phyloP scores from a whole-genome alignment of 306 rosid species.

The Acmispon strigosus region DNA sequence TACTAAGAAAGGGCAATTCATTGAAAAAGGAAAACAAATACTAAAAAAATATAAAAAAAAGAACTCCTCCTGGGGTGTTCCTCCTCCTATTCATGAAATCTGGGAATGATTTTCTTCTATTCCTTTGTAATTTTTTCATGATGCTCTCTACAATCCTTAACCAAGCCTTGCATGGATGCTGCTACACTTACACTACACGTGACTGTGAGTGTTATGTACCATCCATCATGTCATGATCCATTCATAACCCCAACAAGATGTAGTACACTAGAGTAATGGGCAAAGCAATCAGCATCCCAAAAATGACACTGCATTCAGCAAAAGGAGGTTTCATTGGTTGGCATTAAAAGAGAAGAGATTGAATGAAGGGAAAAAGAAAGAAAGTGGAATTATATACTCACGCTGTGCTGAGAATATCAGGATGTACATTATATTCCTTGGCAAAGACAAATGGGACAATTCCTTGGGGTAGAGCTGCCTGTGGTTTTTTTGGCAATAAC shows the following conservation, averaged over 20 bases:
- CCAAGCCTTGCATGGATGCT: slow-evolving; percentile 20
- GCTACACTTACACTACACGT: slow-evolving; percentile 4
- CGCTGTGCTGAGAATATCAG: slow-evolving; percentile 98
- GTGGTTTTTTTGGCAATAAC: slow-evolving; percentile 23
- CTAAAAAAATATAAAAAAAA: slow-evolving; percentile 6
- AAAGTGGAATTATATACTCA: slow-evolving; percentile 26
- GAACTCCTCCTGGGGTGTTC: slow-evolving; percentile 15
- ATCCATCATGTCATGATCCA: slow-evolving; percentile 20
- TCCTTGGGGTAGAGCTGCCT: slow-evolving; percentile 99
- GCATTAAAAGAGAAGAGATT: slow-evolving; percentile 20
- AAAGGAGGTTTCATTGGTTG: slow-evolving; percentile 11
- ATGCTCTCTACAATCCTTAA: slow-evolving; percentile 21
- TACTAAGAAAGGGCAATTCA: slow-evolving; percentile 35
- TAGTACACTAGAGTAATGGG: slow-evolving; percentile 94
- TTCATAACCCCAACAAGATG: slow-evolving; percentile 80
- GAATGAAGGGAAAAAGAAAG: background rate
- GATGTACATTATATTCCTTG: slow-evolving; percentile 88
- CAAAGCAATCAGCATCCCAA: slow-evolving; percentile 90
- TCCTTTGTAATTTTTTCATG: slow-evolving; percentile 3
- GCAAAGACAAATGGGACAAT: slow-evolving; percentile 99
- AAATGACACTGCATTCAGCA: slow-evolving; percentile 66
- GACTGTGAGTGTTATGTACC: slow-evolving; percentile 18
- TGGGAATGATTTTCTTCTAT: slow-evolving; percentile 15
- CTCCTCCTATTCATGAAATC: slow-evolving; percentile 26
- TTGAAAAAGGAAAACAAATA: slow-evolving; percentile 13